These are phyloP conservation scores for Breviolum minutum DNA, from an alignment of 73 alveolate genomes.

Conservation along the genomic window DNA sequence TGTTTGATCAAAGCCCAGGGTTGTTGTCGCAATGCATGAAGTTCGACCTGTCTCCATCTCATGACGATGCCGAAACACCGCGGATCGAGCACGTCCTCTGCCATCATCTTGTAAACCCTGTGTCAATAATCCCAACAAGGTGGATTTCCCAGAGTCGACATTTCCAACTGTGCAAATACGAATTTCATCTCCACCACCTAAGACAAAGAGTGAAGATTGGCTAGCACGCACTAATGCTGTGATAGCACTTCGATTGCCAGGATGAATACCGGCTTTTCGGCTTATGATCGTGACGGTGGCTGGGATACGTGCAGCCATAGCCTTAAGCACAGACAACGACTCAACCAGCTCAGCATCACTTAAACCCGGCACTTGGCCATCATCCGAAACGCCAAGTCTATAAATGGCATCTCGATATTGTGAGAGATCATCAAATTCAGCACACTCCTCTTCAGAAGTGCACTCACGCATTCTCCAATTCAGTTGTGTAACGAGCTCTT, in stretches of 20 bases:
- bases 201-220: neutral
- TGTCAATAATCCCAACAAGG: constrained; percentile 98
- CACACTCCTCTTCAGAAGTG: constrained; percentile 54
- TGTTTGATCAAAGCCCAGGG: constrained; percentile 55
- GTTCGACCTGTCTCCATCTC: constrained; percentile 77
- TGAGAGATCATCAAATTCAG: constrained; percentile 59
- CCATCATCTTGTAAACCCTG: constrained; percentile 99
- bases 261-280: constrained; percentile 15
- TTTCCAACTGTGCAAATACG: constrained; percentile 96
- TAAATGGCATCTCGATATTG: constrained; percentile 77
- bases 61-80: constrained; percentile 87
- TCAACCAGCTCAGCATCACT: constrained; percentile 78
- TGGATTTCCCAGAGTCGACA: constrained; percentile 99
- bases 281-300: constrained; percentile 68
- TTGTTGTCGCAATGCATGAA: constrained; percentile 44
- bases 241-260: constrained; percentile 55
- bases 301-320: constrained; percentile 76
- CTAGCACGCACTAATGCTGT: constrained; percentile 64
- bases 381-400: constrained; percentile 80
- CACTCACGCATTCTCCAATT: constrained; percentile 93
- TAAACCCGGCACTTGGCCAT: constrained; percentile 43
- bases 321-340: constrained; percentile 60
- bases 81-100: constrained; percentile 97
- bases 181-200: constrained; percentile 46
- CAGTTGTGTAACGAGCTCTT: constrained; percentile 69